These are phyloP conservation scores for Arthroderma sp. DNA, from an alignment of 2,329 filamentous ascomycete species.

Conservation along the genomic window DNA sequence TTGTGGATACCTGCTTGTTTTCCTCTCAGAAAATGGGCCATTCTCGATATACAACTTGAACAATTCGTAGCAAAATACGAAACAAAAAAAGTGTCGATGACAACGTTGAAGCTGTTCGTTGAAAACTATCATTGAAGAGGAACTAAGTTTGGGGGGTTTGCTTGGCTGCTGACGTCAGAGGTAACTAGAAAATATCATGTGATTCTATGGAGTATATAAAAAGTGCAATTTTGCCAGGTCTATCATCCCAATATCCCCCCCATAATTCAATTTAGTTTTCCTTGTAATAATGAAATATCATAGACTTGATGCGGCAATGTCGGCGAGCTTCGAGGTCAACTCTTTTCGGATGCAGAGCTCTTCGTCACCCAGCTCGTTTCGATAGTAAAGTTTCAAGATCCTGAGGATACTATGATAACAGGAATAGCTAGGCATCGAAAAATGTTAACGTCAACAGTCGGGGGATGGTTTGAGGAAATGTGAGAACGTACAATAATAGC, in stretches of 20 bases:
- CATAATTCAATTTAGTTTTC: too few relatives aligned
- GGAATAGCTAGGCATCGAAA: constrained; percentile 20
- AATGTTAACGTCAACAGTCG: neutral
- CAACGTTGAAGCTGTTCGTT: neutral
- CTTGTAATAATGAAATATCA: constrained; percentile 5
- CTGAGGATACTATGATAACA: constrained; percentile 26
- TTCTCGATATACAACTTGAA: constrained; percentile 23
- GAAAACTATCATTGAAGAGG: constrained; percentile 4
- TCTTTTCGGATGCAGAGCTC: constrained; percentile 26
- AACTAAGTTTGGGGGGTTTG: neutral
- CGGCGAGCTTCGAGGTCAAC: constrained; percentile 20
- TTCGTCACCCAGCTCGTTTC: constrained; percentile 20
- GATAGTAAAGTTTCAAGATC: constrained; percentile 28
- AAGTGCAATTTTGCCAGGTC: too few relatives aligned
- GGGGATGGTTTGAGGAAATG: neutral
- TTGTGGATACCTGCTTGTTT: constrained; percentile 89
- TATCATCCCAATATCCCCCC: too few relatives aligned
- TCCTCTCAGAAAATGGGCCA: constrained; percentile 78
- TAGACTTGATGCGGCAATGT: constrained; percentile 16
- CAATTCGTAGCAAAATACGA: neutral
- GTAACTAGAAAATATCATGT: too few relatives aligned
- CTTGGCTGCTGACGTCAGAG: too few relatives aligned
- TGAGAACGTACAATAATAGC: constrained; percentile 21
- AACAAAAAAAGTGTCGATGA: neutral
- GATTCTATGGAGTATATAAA: too few relatives aligned